Conservation (phyloP, 2,329 filamentous ascomycete species). For the Macrophomina tecta region DNA sequence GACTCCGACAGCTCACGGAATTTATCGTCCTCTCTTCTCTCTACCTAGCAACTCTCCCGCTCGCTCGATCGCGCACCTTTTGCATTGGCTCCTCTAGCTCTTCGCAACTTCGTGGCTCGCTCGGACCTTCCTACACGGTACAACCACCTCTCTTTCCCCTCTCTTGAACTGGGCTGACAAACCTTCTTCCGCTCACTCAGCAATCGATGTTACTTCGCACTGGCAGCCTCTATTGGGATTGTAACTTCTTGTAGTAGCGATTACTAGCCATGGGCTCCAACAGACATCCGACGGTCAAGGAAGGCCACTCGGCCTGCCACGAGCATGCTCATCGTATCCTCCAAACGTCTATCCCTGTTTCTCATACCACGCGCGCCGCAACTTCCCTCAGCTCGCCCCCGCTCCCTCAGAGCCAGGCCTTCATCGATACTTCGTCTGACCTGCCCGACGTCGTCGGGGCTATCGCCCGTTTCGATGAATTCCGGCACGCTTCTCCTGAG, state of each 20-base stretch:
- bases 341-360: neutral
- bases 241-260: too few species aligned
- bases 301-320: neutral
- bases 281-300: neutral
- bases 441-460: neutral
- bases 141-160: neutral
- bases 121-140: neutral
- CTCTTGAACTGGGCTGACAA: neutral
- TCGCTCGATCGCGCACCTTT: neutral
- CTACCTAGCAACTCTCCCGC: neutral
- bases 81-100: too few species aligned
- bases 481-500: neutral
- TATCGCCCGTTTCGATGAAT: neutral
- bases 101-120: neutral
- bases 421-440: neutral
- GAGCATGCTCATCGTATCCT: neutral
- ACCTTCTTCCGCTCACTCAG: neutral
- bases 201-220: neutral
- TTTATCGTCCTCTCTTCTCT: neutral
- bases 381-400: neutral
- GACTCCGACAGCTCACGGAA: neutral
- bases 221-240: too few species aligned
- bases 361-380: neutral
- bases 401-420: neutral
- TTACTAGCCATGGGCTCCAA: neutral